Conservation (phyloP, 768 basidiomycete genomes). For the Rhodotorula taiwanensis region DNA sequence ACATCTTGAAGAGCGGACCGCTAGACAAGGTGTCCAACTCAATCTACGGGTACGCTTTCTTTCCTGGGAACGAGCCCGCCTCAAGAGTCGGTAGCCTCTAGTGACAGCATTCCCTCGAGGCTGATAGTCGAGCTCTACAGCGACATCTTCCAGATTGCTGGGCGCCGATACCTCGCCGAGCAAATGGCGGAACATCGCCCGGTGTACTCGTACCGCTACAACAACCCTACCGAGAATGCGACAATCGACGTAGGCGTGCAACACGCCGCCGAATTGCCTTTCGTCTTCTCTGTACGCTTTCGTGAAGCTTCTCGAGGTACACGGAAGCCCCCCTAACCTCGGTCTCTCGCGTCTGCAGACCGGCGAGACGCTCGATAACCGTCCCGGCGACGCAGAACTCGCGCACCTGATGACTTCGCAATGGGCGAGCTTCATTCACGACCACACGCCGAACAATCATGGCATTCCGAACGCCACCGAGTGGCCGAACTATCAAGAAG, state of each 20-base stretch:
- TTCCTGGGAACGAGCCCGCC: background rate
- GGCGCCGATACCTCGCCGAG: slow-evolving; percentile 20
- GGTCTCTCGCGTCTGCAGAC: background rate
- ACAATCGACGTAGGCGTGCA: slow-evolving; percentile 14
- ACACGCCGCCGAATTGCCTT: background rate
- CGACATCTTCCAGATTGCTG: background rate
- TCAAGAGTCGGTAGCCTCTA: background rate
- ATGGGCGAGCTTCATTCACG: slow-evolving; percentile 32
- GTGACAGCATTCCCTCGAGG: too few relatives aligned
- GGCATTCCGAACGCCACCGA: slow-evolving; percentile 4
- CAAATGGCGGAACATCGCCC: slow-evolving; percentile 1
- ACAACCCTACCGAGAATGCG: slow-evolving; percentile 15
- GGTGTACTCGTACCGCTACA: slow-evolving; percentile 32
- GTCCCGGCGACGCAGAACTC: slow-evolving; percentile 26
- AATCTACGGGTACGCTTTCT: background rate
- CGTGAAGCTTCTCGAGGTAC: slow-evolving; percentile 9
- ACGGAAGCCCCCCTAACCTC: background rate
- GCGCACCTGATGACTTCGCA: slow-evolving; percentile 22
- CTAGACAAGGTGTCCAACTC: slow-evolving; percentile 34
- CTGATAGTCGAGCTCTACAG: background rate
- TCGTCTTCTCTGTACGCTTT: slow-evolving; percentile 11
- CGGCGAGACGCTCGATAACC: slow-evolving; percentile 24
- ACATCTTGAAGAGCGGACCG: slow-evolving; percentile 23
- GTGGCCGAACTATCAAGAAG: slow-evolving; percentile 30
- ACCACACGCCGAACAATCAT: slow-evolving; percentile 28